Conservation (phyloP, 1,139 yeast species). For the Pichia cactophila region DNA sequence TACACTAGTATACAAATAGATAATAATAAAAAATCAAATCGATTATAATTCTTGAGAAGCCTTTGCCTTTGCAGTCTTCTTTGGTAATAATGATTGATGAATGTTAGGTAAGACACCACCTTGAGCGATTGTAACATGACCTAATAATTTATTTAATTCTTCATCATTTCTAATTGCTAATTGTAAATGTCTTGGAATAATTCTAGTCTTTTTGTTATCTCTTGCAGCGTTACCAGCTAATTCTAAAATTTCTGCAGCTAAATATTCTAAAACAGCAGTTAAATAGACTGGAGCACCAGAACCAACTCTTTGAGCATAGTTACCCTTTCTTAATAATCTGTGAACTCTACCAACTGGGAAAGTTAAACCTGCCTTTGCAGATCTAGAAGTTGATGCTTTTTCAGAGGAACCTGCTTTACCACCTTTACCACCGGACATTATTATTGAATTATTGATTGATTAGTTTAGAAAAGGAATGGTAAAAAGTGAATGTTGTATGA, state of each 20-base stretch:
- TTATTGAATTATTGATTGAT: conserved; percentile 14
- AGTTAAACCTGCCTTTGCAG: conserved; percentile 96
- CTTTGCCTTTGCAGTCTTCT: conserved; percentile 76
- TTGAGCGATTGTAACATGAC: conserved; percentile 96
- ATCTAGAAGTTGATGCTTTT: conserved; percentile 95
- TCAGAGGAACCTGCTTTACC: conserved; percentile 90
- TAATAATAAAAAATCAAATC: neutral
- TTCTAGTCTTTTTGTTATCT: conserved; percentile 96
- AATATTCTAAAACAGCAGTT: conserved; percentile 93
- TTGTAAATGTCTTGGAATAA: conserved; percentile 97
- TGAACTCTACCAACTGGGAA: conserved; percentile 99
- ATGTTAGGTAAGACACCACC: conserved; percentile 99
- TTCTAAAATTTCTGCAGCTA: conserved; percentile 97
- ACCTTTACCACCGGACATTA: conserved; percentile 98
- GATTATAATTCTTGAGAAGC: conserved; percentile 81
- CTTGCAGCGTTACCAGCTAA: conserved; percentile 99
- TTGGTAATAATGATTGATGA: conserved; percentile 92
- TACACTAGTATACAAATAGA: neutral
- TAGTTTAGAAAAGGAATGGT: neutral
- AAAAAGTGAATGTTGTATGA: neutral
- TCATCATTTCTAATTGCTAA: conserved; percentile 99
- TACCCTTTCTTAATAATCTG: conserved; percentile 94
- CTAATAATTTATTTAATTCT: conserved; percentile 92
- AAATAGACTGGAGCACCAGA: conserved; percentile 97
- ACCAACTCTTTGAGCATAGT: conserved; percentile 99